Evolutionary conservation across 768 basidiomycete species (phyloP).

Genomic region (Podaxis pistillaris): DNA sequence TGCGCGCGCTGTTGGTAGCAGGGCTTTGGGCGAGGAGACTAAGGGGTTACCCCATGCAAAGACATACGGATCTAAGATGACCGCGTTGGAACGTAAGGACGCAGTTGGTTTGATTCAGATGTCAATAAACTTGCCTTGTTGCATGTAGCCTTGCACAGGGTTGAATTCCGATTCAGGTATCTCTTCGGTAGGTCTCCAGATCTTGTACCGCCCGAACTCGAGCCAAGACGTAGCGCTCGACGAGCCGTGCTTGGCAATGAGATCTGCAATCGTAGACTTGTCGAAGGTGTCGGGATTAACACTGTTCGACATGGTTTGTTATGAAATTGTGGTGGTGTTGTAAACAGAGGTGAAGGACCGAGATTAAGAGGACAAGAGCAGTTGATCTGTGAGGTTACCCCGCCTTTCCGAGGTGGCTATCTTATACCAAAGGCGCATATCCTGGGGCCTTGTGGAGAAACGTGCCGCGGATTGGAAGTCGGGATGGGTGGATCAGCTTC

Average conservation of each 20-base stretch:
- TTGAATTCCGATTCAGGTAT: slow-evolving; percentile 39
- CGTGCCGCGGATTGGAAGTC: too few species aligned
- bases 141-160: slow-evolving; percentile 62
- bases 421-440: too few species aligned
- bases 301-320: not conserved
- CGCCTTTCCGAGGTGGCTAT: too few species aligned
- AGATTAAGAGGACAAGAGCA: not conserved
- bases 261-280: slow-evolving; percentile 38
- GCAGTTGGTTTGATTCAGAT: not conserved
- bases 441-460: too few species aligned
- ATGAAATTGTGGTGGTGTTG: not conserved
- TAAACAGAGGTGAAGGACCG: not conserved
- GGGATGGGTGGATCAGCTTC: too few species aligned
- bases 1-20: slow-evolving; percentile 34
- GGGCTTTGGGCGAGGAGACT: slow-evolving; percentile 38
- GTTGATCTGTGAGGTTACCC: not conserved
- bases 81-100: not conserved
- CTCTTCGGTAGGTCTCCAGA: slow-evolving; percentile 40
- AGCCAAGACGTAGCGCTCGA: slow-evolving; percentile 72
- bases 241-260: slow-evolving; percentile 66
- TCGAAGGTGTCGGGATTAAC: slow-evolving; percentile 17
- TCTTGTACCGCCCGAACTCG: slow-evolving; percentile 51
- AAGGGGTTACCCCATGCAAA: slow-evolving; percentile 69
- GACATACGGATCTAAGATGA: slow-evolving; percentile 38
- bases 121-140: slow-evolving; percentile 22